Evolutionary conservation across 1,284 basidiomycete species (phyloP), one percentile per base, ranked within the genome.

Genomic region (Fomes fomentarius): DNA sequence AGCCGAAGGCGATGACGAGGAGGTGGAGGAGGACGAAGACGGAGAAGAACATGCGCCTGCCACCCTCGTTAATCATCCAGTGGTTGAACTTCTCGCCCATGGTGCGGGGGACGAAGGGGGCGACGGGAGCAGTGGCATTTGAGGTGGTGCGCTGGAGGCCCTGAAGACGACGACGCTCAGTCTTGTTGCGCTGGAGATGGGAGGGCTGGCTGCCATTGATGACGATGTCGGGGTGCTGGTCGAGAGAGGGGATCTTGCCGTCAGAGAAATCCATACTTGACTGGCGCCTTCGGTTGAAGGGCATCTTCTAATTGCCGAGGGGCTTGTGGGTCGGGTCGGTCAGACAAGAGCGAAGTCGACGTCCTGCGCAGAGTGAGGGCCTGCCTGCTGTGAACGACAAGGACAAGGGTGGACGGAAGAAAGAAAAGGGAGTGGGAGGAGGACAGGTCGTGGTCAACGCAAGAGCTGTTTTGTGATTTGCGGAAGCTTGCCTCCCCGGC

Each of bases 21-120:
- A 84, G 56, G 60, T 95, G 92, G 34, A 95, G 77, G 68, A 93
- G 73, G 43, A 94, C 73, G 82, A 87, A 94, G 58, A 83, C 70
- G 51, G 75, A 81, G 72, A 94, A 91, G 76, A 94, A 91, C 28
- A 94, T 58, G 50, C 83, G 79, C 46, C 83, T 79, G 15, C 87
- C 84, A 41, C 93, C 94, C 67, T 95, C 93, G 68, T 95, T 95
- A 68, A 94, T 91, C 89, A 93, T 90, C 93, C 94, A 96, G 26
- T 85, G 65, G 60, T 81, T 77, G 66, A 84, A 79, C 60, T 71
- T 81, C 58, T 84, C 76, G 39, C 66, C 65, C 51, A 73, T 66
- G 26, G 76, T 71, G 39, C 65, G 70, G 44, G 75, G 70, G 63
- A 72, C 66, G 44, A 65, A 66, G 3, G 75, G 73, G 3, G 64